phyloP scores from a whole-genome alignment of 768 basidiomycete species.

The Agaricus subrufescens region DNA sequence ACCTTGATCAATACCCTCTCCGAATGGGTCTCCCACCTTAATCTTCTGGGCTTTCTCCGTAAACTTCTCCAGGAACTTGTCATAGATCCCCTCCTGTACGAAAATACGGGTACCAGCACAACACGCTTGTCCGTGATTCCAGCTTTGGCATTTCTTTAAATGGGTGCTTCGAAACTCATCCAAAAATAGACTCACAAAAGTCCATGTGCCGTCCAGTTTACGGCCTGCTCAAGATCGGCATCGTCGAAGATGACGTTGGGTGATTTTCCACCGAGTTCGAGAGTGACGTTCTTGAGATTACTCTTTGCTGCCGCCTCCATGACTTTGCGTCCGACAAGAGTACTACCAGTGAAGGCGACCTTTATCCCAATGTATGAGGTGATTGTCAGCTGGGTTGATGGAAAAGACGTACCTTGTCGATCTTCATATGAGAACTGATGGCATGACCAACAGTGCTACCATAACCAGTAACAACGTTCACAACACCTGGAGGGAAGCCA shows the following conservation, averaged over 20 bases:
- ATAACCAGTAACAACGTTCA: slow-evolving; percentile 74
- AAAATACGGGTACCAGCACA: slow-evolving; percentile 81
- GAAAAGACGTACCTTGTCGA: slow-evolving; percentile 55
- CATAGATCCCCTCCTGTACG: slow-evolving; percentile 77
- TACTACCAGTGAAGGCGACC: slow-evolving; percentile 85
- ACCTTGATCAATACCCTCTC: slow-evolving; percentile 56
- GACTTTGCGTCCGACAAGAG: slow-evolving; percentile 72
- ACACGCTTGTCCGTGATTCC: slow-evolving; percentile 74
- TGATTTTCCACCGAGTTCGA: slow-evolving; percentile 79
- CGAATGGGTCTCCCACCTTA: slow-evolving; percentile 72
- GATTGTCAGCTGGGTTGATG: slow-evolving; percentile 45
- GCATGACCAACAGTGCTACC: slow-evolving; percentile 68
- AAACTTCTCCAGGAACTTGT: slow-evolving; percentile 67
- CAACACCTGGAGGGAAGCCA: slow-evolving; percentile 73
- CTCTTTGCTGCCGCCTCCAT: slow-evolving; percentile 75
- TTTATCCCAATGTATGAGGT: slow-evolving; percentile 26
- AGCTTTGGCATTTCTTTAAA: slow-evolving; percentile 29
- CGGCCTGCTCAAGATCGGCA: slow-evolving; percentile 66
- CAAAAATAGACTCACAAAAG: slow-evolving; percentile 54
- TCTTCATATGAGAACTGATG: slow-evolving; percentile 63
- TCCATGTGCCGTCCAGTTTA: slow-evolving; percentile 67
- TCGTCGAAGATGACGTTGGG: slow-evolving; percentile 71
- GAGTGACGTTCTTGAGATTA: slow-evolving; percentile 81
- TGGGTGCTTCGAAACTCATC: background rate
- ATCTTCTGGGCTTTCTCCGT: slow-evolving; percentile 46